A percentile compares a stretch with the other conserved stretches of the same genome.
Evolutionary conservation across 2,329 filamentous ascomycete species (phyloP).

Genomic region (Xylariaceae sp.): DNA sequence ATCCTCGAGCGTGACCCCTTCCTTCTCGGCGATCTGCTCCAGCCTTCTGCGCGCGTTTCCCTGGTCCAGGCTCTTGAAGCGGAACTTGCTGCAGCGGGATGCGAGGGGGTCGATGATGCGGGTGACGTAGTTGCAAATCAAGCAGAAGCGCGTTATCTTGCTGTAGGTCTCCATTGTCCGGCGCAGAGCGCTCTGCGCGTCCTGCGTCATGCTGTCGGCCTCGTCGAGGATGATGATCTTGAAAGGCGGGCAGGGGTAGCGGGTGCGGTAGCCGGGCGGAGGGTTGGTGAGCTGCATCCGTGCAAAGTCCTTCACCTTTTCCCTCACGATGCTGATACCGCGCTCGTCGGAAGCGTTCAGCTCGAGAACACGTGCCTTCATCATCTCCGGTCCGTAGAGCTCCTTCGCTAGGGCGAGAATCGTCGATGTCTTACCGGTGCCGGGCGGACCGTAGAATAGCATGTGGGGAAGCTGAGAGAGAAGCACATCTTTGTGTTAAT

Average conservation of each 20-base stretch:
- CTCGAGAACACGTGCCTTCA: slow-evolving; percentile 92
- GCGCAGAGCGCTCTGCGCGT: slow-evolving; percentile 86
- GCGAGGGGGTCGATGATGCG: slow-evolving; percentile 96
- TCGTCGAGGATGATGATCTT: slow-evolving; percentile 99
- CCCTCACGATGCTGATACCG: slow-evolving; percentile 91
- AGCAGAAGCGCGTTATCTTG: slow-evolving; percentile 92
- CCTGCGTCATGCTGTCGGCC: slow-evolving; percentile 98
- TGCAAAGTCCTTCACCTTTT: slow-evolving; percentile 98
- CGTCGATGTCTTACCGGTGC: slow-evolving; percentile 96
- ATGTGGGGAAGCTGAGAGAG: slow-evolving; percentile 79
- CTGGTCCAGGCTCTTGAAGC: slow-evolving; percentile 93
- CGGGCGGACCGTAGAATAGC: slow-evolving; percentile 97
- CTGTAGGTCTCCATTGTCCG: slow-evolving; percentile 98
- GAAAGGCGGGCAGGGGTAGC: slow-evolving; percentile 93
- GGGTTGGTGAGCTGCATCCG: slow-evolving; percentile 88
- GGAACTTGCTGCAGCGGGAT: slow-evolving; percentile 89
- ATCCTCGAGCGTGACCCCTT: slow-evolving; percentile 69
- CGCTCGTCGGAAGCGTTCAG: slow-evolving; percentile 99
- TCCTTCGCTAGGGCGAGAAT: slow-evolving; percentile 96
- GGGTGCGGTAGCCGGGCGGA: slow-evolving; percentile 56
- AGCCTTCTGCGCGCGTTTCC: slow-evolving; percentile 74
- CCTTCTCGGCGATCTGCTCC: slow-evolving; percentile 73
- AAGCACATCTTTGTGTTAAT: no score
- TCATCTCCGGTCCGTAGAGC: slow-evolving; percentile 90
- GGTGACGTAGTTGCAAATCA: slow-evolving; percentile 98